Percentiles rank a stretch among this genome's conserved stretches.
Conservation (phyloP, 352 stramenopile genomes). For the Hyaloperonospora brassicae region DNA sequence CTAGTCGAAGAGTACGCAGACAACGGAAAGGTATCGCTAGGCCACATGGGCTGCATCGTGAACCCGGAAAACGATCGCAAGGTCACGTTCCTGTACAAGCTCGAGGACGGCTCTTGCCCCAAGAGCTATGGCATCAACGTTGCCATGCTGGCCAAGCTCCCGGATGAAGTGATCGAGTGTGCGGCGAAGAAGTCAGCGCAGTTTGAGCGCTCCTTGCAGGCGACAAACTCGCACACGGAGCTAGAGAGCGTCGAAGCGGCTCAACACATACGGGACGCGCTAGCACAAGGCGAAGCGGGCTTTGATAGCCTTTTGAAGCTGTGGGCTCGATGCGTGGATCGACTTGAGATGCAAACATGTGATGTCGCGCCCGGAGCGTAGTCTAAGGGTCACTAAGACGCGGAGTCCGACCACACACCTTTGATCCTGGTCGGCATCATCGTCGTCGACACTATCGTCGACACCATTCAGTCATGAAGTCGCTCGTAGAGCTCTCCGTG, state of each 20-base stretch:
- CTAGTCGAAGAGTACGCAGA: constrained; percentile 83
- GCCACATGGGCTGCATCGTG: constrained; percentile 80
- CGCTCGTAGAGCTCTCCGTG: constrained; percentile 30
- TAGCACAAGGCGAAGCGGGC: constrained; percentile 28
- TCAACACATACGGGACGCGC: constrained; percentile 19
- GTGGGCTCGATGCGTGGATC: constrained; percentile 21
- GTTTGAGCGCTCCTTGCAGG: constrained; percentile 80
- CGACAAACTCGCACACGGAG: constrained; percentile 20
- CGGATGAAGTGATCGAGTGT: constrained; percentile 89
- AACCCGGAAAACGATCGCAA: constrained; percentile 82
- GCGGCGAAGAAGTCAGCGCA: constrained; percentile 86
- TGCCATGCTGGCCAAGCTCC: constrained; percentile 94
- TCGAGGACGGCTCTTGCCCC: constrained; percentile 92
- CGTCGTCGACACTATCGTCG: too few species aligned
- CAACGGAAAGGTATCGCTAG: constrained; percentile 53
- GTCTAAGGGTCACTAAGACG: too few species aligned
- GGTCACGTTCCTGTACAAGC: constrained; percentile 99
- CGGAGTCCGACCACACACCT: too few species aligned
- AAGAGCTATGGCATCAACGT: constrained; percentile 99
- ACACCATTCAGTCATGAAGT: constrained; percentile 1
- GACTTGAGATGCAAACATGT: constrained; percentile 7
- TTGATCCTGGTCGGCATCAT: too few species aligned
- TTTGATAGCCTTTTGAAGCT: constrained; percentile 28
- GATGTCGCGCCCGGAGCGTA: too few species aligned
- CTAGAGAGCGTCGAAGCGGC: constrained; percentile 18